A percentile compares a stretch with the other conserved stretches of the same genome.
phyloP scores from a whole-genome alignment of 2,329 filamentous ascomycete genomes.

The Teratosphaeria nubilosa region DNA sequence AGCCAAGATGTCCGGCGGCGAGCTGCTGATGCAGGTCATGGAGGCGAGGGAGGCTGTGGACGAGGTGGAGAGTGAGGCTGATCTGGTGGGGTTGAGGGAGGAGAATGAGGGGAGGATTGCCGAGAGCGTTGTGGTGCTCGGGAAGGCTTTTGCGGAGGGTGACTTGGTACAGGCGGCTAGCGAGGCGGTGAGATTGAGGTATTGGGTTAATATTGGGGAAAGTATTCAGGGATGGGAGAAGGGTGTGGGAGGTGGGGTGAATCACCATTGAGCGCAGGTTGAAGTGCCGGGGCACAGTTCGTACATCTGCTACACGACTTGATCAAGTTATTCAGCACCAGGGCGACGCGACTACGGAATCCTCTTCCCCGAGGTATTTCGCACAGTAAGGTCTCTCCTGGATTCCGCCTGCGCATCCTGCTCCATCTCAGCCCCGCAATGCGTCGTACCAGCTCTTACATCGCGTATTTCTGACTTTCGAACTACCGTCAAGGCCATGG shows the following conservation, averaged over 20 bases:
- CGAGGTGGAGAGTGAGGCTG: conserved; percentile 48
- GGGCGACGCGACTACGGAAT: neutral
- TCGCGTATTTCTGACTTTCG: neutral
- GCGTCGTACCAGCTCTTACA: too few species aligned
- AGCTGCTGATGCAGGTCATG: conserved; percentile 67
- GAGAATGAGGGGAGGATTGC: conserved; percentile 60
- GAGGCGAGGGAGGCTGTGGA: conserved; percentile 59
- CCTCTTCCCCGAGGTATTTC: neutral
- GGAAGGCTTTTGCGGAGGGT: conserved; percentile 53
- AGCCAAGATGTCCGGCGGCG: conserved; percentile 57
- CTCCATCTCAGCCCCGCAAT: too few species aligned
- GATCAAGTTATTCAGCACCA: neutral
- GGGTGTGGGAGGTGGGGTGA: conserved; percentile 44
- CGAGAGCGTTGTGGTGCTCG: conserved; percentile 53
- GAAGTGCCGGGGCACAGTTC: neutral
- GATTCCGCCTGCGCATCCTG: neutral
- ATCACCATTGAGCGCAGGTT: conserved; percentile 15
- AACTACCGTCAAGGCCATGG: too few species aligned
- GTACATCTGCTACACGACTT: neutral
- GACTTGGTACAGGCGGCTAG: conserved; percentile 56
- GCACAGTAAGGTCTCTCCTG: neutral
- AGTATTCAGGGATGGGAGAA: conserved; percentile 75
- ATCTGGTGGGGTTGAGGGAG: conserved; percentile 47
- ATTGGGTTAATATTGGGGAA: conserved; percentile 83
- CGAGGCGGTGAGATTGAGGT: conserved; percentile 70